A percentile compares a stretch with the other conserved stretches of the same genome.
phyloP scores from a whole-genome alignment of 2,329 filamentous ascomycete genomes.

The Fonsecaea erecta region DNA sequence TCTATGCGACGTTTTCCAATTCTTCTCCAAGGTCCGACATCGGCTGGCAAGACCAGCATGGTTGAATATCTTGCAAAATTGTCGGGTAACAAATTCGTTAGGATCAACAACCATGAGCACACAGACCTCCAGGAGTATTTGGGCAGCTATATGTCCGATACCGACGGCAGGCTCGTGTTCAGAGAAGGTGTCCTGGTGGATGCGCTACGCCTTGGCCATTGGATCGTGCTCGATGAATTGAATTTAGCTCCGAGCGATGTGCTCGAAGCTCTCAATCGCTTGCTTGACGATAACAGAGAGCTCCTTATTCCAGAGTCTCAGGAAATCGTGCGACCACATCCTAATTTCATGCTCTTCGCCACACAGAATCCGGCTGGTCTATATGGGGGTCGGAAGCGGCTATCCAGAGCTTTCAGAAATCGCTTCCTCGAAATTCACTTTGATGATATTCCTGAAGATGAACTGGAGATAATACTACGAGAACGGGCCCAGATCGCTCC shows the following conservation, averaged over 20 bases:
- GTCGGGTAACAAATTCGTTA: conserved; percentile 94
- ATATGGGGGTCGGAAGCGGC: conserved; percentile 90
- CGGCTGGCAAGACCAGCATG: conserved; percentile 98
- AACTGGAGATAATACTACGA: conserved; percentile 88
- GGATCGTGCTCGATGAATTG: conserved; percentile 97
- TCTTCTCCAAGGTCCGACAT: conserved; percentile 93
- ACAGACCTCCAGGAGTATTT: conserved; percentile 98
- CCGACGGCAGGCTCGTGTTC: conserved; percentile 83
- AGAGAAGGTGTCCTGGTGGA: conserved; percentile 94
- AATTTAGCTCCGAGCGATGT: conserved; percentile 98
- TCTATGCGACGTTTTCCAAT: conserved; percentile 93
- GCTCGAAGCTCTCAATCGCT: conserved; percentile 89
- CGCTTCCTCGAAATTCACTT: conserved; percentile 96
- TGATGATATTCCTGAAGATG: conserved; percentile 94
- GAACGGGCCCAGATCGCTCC: conserved; percentile 86
- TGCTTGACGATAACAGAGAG: conserved; percentile 95
- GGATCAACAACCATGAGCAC: conserved; percentile 99
- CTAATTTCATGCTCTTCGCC: conserved; percentile 96
- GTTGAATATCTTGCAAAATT: conserved; percentile 97
- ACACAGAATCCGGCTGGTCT: conserved; percentile 96
- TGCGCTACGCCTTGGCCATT: conserved; percentile 88
- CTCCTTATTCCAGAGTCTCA: conserved; percentile 96
- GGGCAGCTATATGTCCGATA: conserved; percentile 86
- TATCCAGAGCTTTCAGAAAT: conserved; percentile 95
- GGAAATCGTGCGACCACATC: conserved; percentile 86